Percentiles rank a stretch among this genome's conserved stretches.
Conservation (phyloP, 768 basidiomycete genomes). For the Phaeolepiota aurea region DNA sequence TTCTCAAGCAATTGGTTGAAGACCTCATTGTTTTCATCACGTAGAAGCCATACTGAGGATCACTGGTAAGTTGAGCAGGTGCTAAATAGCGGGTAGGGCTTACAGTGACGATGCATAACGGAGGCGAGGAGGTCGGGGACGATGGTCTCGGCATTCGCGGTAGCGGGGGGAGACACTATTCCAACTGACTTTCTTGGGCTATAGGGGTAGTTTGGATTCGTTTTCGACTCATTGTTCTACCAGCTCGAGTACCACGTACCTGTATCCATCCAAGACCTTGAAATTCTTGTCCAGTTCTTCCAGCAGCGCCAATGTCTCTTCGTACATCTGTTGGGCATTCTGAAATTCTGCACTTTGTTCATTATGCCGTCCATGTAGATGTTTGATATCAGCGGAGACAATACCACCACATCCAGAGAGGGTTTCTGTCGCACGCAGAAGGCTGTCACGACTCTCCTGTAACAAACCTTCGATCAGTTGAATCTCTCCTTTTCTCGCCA, state of each 20-base stretch:
- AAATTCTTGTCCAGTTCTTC: constrained; percentile 55
- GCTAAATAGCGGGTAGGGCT: constrained; percentile 13
- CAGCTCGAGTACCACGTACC: no score
- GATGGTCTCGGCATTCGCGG: constrained; percentile 33
- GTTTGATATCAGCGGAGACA: constrained; percentile 45
- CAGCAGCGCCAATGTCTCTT: constrained; percentile 47
- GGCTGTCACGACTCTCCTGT: constrained; percentile 44
- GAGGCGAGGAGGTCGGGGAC: constrained; percentile 54
- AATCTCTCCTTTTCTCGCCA: constrained; percentile 62
- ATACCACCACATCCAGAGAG: constrained; percentile 40
- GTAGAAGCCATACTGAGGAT: constrained; percentile 54
- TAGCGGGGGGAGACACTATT: constrained; percentile 18
- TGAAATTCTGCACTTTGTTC: constrained; percentile 28
- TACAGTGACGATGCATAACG: constrained; percentile 63
- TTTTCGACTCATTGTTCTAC: no score
- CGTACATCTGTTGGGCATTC: constrained; percentile 46
- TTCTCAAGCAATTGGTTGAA: constrained; percentile 50
- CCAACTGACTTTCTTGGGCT: constrained; percentile 40
- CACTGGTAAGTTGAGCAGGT: constrained; percentile 5
- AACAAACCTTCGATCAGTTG: constrained; percentile 54
- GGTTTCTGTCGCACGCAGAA: constrained; percentile 41
- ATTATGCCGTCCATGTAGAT: constrained; percentile 48
- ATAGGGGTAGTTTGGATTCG: background rate
- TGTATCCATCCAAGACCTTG: constrained; percentile 37
- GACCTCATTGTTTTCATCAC: constrained; percentile 44